These are phyloP conservation scores for Sugiyamaella valdiviana DNA, from an alignment of 805 yeast species.

Conservation along the genomic window DNA sequence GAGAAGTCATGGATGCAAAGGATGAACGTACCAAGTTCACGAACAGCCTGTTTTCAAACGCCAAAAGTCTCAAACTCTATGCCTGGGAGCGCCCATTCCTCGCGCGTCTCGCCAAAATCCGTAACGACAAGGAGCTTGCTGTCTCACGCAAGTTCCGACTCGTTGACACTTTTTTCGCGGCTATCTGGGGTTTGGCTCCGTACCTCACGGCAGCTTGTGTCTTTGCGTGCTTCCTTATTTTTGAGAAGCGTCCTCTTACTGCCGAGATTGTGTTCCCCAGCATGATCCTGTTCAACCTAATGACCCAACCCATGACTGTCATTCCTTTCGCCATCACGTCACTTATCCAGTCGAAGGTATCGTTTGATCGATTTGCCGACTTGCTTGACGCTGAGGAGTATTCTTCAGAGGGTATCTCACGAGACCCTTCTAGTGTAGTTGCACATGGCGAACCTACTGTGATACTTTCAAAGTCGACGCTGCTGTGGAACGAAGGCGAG, in stretches of 20 bases:
- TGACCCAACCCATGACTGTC: constrained; percentile 77
- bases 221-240: constrained; percentile 68
- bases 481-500: constrained; percentile 88
- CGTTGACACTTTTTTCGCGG: constrained; percentile 29
- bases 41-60: constrained; percentile 75
- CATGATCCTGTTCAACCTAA: constrained; percentile 66
- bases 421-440: constrained; percentile 23
- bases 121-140: constrained; percentile 74
- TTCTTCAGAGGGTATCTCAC: constrained; percentile 60
- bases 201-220: constrained; percentile 83
- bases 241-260: constrained; percentile 44
- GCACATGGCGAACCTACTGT: neutral
- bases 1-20: constrained; percentile 74
- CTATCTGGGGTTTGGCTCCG: constrained; percentile 81
- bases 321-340: constrained; percentile 75
- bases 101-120: constrained; percentile 62
- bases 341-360: constrained; percentile 77
- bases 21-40: constrained; percentile 84
- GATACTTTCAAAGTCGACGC: constrained; percentile 70
- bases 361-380: constrained; percentile 69
- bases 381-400: constrained; percentile 83
- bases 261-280: constrained; percentile 87
- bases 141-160: constrained; percentile 49
- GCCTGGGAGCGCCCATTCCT: constrained; percentile 91
- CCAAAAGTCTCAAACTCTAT: constrained; percentile 82